Base-by-base conservation (phyloP, 768 basidiomycete genomes). In the Termitomyces sp. region DNA sequence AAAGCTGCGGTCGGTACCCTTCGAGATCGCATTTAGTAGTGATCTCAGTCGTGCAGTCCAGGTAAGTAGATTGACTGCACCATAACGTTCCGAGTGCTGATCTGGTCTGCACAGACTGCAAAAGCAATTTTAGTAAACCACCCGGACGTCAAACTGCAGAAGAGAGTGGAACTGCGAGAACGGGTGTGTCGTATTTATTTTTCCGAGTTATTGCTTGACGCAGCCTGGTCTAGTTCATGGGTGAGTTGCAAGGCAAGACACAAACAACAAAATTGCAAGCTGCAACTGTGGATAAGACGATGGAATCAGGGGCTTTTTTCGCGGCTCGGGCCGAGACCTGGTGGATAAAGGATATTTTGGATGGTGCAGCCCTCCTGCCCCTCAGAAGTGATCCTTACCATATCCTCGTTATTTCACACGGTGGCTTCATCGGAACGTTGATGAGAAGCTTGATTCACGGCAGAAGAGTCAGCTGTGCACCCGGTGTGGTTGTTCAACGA, bases 1-100 rank as follows among this genome's bases (percentile, higher is more conserved):
- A 58, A 79, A 76, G 41, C 69, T 92, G 59, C 76, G 76, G 64
- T 65, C 72, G 34, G 70, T 86, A 17, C 71, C 70, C 8, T 88
- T 94, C 60, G 76, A 75, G 35, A 69, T 69, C 27, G 88, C 84
- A 30, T 85, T 80, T 65, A 82, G 80, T 58, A 94, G 91, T 64
- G 89, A 92, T 73, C 77, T 94, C 48, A 70, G 62, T 48, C 75
- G 92, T 56, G 91, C 91, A 12, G 71, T 69, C 46, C 78, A 82
- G 72, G 91, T 91, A 63, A 65, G 70, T 56, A 10, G 51, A 40
- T 44, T n/a, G 57, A 62, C 8, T 23, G 35, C 25, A 5, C 25
- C 41, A 27, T n/a, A 37, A 32, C 28, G 40, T 27, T 41, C 42
- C 14, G 37, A 43, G 6, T 19, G 44, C 48, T 56, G 43, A 63